Percentiles rank a stretch among this genome's conserved stretches.
Evolutionary conservation across 345 rosid genomes (phyloP).

Genomic region (Lepidium africanum): DNA sequence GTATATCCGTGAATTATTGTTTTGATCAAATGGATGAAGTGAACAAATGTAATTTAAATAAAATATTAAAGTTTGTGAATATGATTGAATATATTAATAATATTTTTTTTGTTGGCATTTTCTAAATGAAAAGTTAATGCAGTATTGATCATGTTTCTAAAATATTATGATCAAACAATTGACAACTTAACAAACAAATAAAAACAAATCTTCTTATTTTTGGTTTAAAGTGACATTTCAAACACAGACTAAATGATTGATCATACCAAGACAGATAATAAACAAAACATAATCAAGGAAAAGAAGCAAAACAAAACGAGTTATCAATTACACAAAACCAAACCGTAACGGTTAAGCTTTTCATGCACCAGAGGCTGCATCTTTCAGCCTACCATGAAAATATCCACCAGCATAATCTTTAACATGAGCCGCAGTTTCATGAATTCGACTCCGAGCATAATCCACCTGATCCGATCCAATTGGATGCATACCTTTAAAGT

Average conservation of each 20-base stretch:
- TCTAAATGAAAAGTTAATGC: no score
- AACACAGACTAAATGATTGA: not conserved
- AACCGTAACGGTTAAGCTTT: not conserved
- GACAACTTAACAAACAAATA: not conserved
- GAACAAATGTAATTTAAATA: no score
- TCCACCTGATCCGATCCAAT: slow-evolving; percentile 59
- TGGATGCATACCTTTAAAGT: slow-evolving; percentile 61
- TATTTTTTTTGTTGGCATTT: no score
- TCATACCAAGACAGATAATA: not conserved
- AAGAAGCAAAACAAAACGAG: not conserved
- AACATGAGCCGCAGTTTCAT: slow-evolving; percentile 71
- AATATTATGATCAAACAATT: no score
- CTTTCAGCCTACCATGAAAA: slow-evolving; percentile 72
- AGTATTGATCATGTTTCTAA: no score
- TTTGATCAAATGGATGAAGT: no score
- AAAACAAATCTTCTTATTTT: not conserved
- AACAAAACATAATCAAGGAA: not conserved
- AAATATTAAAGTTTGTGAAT: no score
- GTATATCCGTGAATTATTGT: no score
- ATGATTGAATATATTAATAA: no score
- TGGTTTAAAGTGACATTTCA: not conserved
- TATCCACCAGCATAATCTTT: slow-evolving; percentile 84
- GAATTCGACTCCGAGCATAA: slow-evolving; percentile 65
- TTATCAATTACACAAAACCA: not conserved
- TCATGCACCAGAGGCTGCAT: slow-evolving; percentile 94